Evolutionary conservation across 768 basidiomycete genomes (phyloP).

Genomic region (Panus rudis): DNA sequence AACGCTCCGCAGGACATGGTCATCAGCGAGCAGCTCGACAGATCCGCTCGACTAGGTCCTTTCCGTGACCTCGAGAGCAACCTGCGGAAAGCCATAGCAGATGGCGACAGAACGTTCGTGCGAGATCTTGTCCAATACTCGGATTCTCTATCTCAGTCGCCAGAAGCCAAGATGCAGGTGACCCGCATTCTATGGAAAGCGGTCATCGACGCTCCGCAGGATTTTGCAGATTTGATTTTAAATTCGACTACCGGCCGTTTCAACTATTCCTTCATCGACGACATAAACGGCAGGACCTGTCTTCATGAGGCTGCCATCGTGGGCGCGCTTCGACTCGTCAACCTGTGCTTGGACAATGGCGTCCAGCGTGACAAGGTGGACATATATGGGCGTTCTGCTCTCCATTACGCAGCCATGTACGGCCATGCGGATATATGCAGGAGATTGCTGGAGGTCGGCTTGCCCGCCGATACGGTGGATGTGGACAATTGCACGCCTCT

Average conservation of each 20-base stretch:
- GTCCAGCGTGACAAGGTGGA: constrained; percentile 72
- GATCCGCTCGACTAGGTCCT: constrained; percentile 50
- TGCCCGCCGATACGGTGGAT: constrained; percentile 68
- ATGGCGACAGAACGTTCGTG: constrained; percentile 52
- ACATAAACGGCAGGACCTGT: constrained; percentile 93
- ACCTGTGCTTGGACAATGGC: constrained; percentile 69
- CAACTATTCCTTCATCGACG: constrained; percentile 89
- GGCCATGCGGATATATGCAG: constrained; percentile 74
- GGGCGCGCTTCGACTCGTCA: constrained; percentile 69
- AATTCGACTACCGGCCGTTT: constrained; percentile 61
- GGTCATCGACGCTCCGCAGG: constrained; percentile 69
- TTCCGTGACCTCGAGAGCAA: constrained; percentile 87
- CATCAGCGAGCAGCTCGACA: constrained; percentile 62
- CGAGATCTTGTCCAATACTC: constrained; percentile 67
- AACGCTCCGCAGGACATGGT: constrained; percentile 64
- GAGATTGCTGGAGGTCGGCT: constrained; percentile 61
- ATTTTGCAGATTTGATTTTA: constrained; percentile 71
- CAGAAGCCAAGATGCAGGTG: constrained; percentile 58
- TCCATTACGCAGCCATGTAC: constrained; percentile 96
- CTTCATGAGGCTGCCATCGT: constrained; percentile 91
- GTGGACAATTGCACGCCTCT: constrained; percentile 94
- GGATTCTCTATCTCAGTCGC: constrained; percentile 54
- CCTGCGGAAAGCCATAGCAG: constrained; percentile 68
- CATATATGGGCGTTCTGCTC: constrained; percentile 85
- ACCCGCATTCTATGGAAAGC: constrained; percentile 95